These are phyloP conservation scores for Hypsizygus marmoreus DNA, from an alignment of 768 basidiomycete species.

Conservation along the genomic window DNA sequence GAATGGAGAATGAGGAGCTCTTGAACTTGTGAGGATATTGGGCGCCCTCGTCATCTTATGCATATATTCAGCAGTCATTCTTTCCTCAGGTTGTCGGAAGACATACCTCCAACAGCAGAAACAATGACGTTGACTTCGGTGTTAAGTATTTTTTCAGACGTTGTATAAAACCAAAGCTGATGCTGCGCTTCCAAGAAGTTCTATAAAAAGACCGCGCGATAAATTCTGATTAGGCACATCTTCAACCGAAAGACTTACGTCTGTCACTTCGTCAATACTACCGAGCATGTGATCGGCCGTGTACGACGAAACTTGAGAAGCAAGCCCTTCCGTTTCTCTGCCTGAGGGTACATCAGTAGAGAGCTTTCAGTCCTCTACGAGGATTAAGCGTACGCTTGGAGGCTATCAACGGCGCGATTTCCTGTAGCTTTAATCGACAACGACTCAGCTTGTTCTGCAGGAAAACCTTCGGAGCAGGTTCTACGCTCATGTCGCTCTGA, in stretches of 20 bases:
- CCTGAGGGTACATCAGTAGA: conserved; percentile 35
- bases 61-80: no score
- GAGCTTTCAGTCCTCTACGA: conserved; percentile 2
- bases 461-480: conserved; percentile 72
- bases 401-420: conserved; percentile 58
- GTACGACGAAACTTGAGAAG: conserved; percentile 48
- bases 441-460: conserved; percentile 76
- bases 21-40: conserved; percentile 80
- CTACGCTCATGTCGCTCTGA: conserved; percentile 64
- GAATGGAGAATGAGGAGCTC: conserved; percentile 83
- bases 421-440: conserved; percentile 61
- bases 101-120: conserved; percentile 68
- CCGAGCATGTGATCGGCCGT: conserved; percentile 52
- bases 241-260: conserved; percentile 41
- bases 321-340: conserved; percentile 54
- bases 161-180: conserved; percentile 53
- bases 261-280: conserved; percentile 56
- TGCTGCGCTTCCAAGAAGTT: conserved; percentile 65
- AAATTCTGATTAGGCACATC: conserved; percentile 11
- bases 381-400: conserved; percentile 53
- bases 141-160: conserved; percentile 56
- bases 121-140: conserved; percentile 67
- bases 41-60: conserved; percentile 77
- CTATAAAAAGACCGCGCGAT: conserved; percentile 39
- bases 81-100: no score